These are phyloP conservation scores for Talaromyces albobiverticillius DNA, from an alignment of 2,329 filamentous ascomycete genomes.

Conservation along the genomic window DNA sequence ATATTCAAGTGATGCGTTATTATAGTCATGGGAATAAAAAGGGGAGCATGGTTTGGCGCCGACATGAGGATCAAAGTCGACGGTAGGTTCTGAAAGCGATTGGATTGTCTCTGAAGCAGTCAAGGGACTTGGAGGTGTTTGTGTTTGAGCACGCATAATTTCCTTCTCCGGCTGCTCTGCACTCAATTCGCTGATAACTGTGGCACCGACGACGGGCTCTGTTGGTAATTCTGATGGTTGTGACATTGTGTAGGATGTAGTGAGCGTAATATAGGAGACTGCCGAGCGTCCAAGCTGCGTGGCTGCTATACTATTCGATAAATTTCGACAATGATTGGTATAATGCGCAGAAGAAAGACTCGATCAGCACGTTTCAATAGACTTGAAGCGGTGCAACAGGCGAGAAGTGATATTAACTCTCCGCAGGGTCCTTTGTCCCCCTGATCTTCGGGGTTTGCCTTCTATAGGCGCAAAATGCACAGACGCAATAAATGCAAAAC, in stretches of 20 bases:
- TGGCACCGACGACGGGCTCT: slow-evolving; percentile 11
- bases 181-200: slow-evolving; percentile 1
- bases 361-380: too few relatives aligned
- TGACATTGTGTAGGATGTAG: slow-evolving; percentile 3
- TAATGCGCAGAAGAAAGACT: not conserved
- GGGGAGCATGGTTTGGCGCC: slow-evolving; percentile 17
- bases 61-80: slow-evolving; percentile 15
- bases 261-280: not conserved
- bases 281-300: too few relatives aligned
- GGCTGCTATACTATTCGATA: not conserved
- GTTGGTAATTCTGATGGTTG: slow-evolving; percentile 9
- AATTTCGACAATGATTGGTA: not conserved
- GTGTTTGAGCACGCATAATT: not conserved
- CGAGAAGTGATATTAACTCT: too few relatives aligned
- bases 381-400: not conserved
- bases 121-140: not conserved
- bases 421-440: not conserved
- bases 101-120: slow-evolving; percentile 8
- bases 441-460: not conserved
- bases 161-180: not conserved
- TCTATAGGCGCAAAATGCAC: not conserved
- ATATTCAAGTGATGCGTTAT: slow-evolving; percentile 25
- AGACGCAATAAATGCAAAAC: too few relatives aligned
- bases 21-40: slow-evolving; percentile 15
- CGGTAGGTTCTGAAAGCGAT: slow-evolving; percentile 4